phyloP scores from a whole-genome alignment of 2,329 filamentous ascomycete species.

The Pseudopithomyces chartarum region DNA sequence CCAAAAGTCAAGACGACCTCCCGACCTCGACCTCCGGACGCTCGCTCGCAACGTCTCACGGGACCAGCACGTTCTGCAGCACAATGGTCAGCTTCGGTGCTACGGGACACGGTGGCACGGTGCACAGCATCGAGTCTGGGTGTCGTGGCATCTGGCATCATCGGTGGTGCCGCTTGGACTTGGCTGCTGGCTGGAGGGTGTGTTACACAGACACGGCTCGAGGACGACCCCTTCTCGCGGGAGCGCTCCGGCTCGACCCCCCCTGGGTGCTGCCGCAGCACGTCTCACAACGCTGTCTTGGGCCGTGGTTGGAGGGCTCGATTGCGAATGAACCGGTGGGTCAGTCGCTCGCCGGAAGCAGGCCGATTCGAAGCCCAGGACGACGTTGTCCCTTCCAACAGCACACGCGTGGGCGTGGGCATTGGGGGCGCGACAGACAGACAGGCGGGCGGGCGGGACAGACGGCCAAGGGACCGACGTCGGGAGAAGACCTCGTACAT shows the following conservation, averaged over 20 bases:
- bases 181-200: neutral
- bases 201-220: conserved; percentile 10
- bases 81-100: too few relatives aligned
- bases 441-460: too few relatives aligned
- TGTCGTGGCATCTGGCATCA: neutral
- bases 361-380: conserved; percentile 34
- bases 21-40: too few relatives aligned
- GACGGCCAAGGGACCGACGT: too few relatives aligned
- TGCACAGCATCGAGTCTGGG: neutral
- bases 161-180: neutral
- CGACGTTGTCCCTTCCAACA: conserved; percentile 4
- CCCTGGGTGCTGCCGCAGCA: conserved; percentile 20
- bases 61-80: neutral
- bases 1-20: too few relatives aligned
- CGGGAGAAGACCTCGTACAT: too few relatives aligned
- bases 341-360: conserved; percentile 23
- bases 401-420: too few relatives aligned
- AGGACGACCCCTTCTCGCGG: conserved; percentile 2
- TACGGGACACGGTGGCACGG: neutral
- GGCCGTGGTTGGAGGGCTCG: conserved; percentile 28
- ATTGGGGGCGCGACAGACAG: too few relatives aligned
- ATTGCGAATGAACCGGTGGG: conserved; percentile 24
- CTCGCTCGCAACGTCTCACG: too few relatives aligned
- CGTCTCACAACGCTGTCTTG: conserved; percentile 32
- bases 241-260: conserved; percentile 20